Conservation (phyloP, 2,329 filamentous ascomycete species). For the Diaporthe citrichinensis region DNA sequence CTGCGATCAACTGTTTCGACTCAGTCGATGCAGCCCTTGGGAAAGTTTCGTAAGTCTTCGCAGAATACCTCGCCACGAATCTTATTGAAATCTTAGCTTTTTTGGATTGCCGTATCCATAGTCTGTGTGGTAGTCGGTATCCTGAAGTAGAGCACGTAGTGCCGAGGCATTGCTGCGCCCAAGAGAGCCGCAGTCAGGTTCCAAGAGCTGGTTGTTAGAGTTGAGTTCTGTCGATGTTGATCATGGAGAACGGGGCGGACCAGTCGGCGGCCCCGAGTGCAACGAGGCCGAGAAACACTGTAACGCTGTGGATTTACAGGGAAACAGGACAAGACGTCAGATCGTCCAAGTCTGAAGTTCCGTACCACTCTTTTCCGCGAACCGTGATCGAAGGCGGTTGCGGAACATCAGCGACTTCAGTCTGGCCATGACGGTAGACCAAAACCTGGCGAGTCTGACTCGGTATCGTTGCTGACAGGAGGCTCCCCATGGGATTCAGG, state of each 20-base stretch:
- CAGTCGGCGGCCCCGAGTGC: conserved; percentile 6
- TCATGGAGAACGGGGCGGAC: neutral
- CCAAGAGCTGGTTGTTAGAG: neutral
- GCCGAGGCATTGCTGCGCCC: neutral
- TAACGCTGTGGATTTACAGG: conserved; percentile 24
- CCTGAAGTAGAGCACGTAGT: conserved; percentile 20
- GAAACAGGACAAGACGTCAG: conserved; percentile 32
- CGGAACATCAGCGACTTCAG: neutral
- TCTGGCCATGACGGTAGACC: neutral
- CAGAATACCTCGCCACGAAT: conserved; percentile 3
- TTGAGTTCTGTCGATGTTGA: neutral
- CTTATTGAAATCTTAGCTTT: conserved; percentile 4
- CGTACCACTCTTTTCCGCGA: conserved; percentile 5
- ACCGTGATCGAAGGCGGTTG: conserved; percentile 6
- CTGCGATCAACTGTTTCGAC: conserved; percentile 32
- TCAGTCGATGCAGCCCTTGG: conserved; percentile 7
- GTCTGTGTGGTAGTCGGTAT: neutral
- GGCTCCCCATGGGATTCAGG: conserved; percentile 2
- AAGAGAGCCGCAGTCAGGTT: conserved; percentile 12
- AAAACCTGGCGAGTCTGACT: conserved; percentile 9
- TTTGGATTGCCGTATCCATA: neutral
- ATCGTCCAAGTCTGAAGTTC: conserved; percentile 32
- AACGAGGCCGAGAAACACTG: conserved; percentile 24
- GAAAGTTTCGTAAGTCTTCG: conserved; percentile 32
- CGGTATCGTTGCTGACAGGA: conserved; percentile 15